These are phyloP conservation scores for Xylariaceae sp. DNA, from an alignment of 2,329 filamentous ascomycete genomes.

Conservation along the genomic window DNA sequence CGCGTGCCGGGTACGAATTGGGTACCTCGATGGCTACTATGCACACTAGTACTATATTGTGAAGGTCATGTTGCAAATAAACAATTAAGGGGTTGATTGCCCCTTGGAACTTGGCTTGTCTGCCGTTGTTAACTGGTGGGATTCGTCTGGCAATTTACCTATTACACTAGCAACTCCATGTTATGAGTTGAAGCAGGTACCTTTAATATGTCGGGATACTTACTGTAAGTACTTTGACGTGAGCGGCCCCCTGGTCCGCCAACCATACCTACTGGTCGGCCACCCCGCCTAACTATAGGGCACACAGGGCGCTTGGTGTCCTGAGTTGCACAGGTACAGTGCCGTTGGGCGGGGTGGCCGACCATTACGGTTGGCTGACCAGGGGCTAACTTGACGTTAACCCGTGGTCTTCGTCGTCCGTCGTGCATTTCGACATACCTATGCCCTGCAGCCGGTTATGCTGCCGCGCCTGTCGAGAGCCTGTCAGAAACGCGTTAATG, in stretches of 20 bases:
- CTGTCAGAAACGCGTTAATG: neutral
- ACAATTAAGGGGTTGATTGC: conserved; percentile 18
- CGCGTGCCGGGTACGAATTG: neutral
- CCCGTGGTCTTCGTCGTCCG: too few species aligned
- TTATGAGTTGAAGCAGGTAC: neutral
- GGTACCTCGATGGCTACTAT: neutral
- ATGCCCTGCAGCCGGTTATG: neutral
- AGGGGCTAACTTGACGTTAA: too few species aligned
- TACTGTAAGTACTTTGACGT: neutral
- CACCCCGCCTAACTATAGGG: neutral
- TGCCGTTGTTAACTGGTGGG: neutral
- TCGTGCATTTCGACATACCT: too few species aligned
- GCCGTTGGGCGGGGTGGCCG: neutral
- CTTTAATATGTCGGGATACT: neutral
- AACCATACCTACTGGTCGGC: neutral
- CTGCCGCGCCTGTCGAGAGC: neutral
- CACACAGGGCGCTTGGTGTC: neutral
- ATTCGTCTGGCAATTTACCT: neutral
- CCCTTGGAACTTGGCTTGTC: conserved; percentile 13
- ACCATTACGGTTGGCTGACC: neutral
- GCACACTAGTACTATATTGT: neutral
- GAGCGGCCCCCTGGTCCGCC: neutral
- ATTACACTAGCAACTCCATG: neutral
- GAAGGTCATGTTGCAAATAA: neutral
- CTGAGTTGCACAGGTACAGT: neutral